Percentiles rank a stretch among this genome's conserved stretches.
These are phyloP conservation scores for Chloromonas sp. DNA, from an alignment of 163 green algal genomes.

Conservation along the genomic window DNA sequence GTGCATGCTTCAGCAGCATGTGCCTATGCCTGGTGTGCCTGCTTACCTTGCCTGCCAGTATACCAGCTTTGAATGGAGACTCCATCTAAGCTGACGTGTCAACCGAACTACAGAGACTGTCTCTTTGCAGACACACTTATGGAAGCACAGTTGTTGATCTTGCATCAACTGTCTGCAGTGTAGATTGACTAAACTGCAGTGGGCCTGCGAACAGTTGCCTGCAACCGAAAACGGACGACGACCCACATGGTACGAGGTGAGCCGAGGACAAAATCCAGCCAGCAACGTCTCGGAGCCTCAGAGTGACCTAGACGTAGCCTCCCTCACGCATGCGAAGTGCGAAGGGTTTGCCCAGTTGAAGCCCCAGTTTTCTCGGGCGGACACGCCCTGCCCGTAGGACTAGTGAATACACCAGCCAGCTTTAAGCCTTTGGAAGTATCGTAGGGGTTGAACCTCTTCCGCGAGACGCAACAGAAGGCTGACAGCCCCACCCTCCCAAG, in stretches of 20 bases:
- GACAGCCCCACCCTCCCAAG: neutral
- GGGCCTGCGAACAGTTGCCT: neutral
- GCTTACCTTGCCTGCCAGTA: conserved; percentile 38
- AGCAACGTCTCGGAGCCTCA: no score
- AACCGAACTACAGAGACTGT: no score
- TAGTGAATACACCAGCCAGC: no score
- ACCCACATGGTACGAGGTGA: neutral
- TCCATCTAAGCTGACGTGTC: conserved; percentile 1
- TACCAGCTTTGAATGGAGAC: conserved; percentile 45
- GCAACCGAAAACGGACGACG: neutral
- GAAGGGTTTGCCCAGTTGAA: neutral
- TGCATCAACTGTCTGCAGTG: neutral
- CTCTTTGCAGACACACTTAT: no score
- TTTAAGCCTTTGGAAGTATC: neutral
- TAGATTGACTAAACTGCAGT: neutral
- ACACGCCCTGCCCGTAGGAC: no score
- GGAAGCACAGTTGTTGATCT: no score
- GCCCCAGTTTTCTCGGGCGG: neutral
- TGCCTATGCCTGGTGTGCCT: no score
- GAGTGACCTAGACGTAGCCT: no score
- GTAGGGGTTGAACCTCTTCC: neutral
- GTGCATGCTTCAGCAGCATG: neutral
- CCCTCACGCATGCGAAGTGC: neutral
- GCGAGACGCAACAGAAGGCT: neutral
- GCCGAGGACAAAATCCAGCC: neutral